phyloP scores from a whole-genome alignment of 2,329 filamentous ascomycete species.

The Arthrinium puccinioides region DNA sequence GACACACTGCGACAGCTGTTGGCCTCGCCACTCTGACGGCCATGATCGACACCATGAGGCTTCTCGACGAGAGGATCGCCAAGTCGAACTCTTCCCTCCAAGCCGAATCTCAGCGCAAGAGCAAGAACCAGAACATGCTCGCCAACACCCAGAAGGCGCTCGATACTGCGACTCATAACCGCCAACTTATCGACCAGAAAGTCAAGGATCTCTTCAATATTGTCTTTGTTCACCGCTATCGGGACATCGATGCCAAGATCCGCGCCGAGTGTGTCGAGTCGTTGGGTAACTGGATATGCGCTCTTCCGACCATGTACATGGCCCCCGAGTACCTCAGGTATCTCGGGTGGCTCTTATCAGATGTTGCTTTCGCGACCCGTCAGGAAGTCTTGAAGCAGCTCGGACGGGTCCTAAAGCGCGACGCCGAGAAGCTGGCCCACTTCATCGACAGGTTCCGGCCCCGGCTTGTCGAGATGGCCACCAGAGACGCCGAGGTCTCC shows the following conservation, averaged over 20 bases:
- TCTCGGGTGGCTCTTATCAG: slow-evolving; percentile 90
- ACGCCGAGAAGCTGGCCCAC: slow-evolving; percentile 75
- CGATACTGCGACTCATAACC: slow-evolving; percentile 60
- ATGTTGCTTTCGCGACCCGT: slow-evolving; percentile 65
- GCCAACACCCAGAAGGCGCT: slow-evolving; percentile 66
- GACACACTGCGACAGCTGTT: slow-evolving; percentile 86
- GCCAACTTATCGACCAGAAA: slow-evolving; percentile 61
- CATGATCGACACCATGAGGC: slow-evolving; percentile 65
- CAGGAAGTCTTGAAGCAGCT: slow-evolving; percentile 85
- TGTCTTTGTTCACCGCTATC: slow-evolving; percentile 91
- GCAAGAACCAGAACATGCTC: slow-evolving; percentile 71
- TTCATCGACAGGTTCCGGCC: slow-evolving; percentile 90
- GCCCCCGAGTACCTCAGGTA: slow-evolving; percentile 88
- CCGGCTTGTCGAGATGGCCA: slow-evolving; percentile 87
- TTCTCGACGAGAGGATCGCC: slow-evolving; percentile 64
- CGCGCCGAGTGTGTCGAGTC: slow-evolving; percentile 82
- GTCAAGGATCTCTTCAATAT: slow-evolving; percentile 86
- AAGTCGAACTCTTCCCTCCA: slow-evolving; percentile 74
- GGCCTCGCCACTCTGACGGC: slow-evolving; percentile 73
- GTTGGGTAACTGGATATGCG: slow-evolving; percentile 81
- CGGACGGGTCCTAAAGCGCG: slow-evolving; percentile 68
- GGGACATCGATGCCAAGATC: slow-evolving; percentile 86
- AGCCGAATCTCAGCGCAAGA: slow-evolving; percentile 62
- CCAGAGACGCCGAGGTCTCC: slow-evolving; percentile 70
- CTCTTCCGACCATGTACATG: slow-evolving; percentile 80